Percentiles rank a stretch among this genome's conserved stretches.
These are phyloP conservation scores for Phlebiopsis flavidoalba DNA, from an alignment of 768 basidiomycete genomes.

Conservation along the genomic window DNA sequence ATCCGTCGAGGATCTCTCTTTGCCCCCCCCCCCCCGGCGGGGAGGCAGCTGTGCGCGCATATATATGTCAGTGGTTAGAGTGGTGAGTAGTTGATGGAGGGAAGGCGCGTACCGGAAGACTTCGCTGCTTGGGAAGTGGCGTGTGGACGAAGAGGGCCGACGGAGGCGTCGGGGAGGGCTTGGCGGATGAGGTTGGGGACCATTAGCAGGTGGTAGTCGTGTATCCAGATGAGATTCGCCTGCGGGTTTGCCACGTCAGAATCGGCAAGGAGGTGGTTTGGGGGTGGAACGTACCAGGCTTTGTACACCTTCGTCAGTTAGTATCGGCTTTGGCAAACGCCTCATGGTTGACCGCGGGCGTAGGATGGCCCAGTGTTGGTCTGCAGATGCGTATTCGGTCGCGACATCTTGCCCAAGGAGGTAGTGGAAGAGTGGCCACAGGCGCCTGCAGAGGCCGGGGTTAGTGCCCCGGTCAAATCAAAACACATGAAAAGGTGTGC, in stretches of 20 bases:
- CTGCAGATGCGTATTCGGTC: conserved; percentile 82
- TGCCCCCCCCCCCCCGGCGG: too few species aligned
- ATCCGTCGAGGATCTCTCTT: conserved; percentile 95
- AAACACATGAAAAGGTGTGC: not conserved
- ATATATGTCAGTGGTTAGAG: not conserved
- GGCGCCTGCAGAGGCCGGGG: conserved; percentile 44
- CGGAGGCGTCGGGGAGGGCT: conserved; percentile 58
- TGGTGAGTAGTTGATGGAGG: not conserved
- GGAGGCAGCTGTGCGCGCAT: conserved; percentile 17
- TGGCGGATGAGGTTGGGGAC: conserved; percentile 82
- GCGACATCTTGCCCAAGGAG: conserved; percentile 97
- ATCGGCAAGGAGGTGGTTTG: not conserved
- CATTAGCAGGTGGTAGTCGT: conserved; percentile 94
- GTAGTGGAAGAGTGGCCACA: conserved; percentile 99
- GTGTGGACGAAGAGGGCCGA: conserved; percentile 97
- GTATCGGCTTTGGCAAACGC: conserved; percentile 73
- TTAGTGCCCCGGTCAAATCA: not conserved
- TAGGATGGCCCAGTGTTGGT: conserved; percentile 79
- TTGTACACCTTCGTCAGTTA: conserved; percentile 75
- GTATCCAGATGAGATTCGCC: conserved; percentile 95
- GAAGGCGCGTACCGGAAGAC: conserved; percentile 87
- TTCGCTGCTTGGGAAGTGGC: conserved; percentile 94
- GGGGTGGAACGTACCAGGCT: conserved; percentile 16
- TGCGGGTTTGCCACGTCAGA: conserved; percentile 16
- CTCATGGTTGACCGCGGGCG: conserved; percentile 74